Conservation (phyloP, 2,329 filamentous ascomycete genomes). For the Apiospora rasikravindrae region DNA sequence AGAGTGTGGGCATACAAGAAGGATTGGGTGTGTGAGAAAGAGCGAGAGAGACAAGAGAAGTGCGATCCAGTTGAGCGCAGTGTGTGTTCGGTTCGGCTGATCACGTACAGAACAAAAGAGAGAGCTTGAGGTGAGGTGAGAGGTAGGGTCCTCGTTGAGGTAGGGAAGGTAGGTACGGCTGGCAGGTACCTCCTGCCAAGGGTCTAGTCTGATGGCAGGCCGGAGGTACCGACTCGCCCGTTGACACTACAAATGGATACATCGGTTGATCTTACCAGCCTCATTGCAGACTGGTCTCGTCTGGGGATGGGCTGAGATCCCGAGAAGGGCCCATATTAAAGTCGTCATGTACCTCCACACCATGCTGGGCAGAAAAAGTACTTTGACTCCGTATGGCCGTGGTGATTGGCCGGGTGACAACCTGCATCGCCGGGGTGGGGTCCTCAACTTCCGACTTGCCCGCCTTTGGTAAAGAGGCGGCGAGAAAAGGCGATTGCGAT, state of each 20-base stretch:
- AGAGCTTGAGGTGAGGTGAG: conserved; percentile 30
- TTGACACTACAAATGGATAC: neutral
- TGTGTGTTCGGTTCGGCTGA: conserved; percentile 16
- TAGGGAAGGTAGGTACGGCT: conserved; percentile 12
- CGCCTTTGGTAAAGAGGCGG: conserved; percentile 9
- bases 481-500: conserved; percentile 12
- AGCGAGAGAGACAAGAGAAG: conserved; percentile 28
- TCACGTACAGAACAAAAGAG: conserved; percentile 31
- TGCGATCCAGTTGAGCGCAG: conserved; percentile 17
- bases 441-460: conserved; percentile 9
- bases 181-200: neutral
- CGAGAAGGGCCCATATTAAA: conserved; percentile 6
- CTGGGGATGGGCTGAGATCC: conserved; percentile 17
- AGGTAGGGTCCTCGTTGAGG: conserved; percentile 23
- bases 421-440: conserved; percentile 5
- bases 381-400: neutral
- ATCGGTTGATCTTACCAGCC: conserved; percentile 9
- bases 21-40: conserved; percentile 25
- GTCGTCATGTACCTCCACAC: conserved; percentile 11
- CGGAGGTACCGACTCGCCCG: neutral
- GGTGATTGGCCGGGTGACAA: conserved; percentile 3
- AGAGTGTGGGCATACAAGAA: conserved; percentile 24
- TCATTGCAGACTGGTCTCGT: conserved; percentile 17
- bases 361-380: conserved; percentile 3
- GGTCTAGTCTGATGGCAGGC: neutral